phyloP scores from a whole-genome alignment of 1,284 basidiomycete genomes.

The Ustilago nuda region DNA sequence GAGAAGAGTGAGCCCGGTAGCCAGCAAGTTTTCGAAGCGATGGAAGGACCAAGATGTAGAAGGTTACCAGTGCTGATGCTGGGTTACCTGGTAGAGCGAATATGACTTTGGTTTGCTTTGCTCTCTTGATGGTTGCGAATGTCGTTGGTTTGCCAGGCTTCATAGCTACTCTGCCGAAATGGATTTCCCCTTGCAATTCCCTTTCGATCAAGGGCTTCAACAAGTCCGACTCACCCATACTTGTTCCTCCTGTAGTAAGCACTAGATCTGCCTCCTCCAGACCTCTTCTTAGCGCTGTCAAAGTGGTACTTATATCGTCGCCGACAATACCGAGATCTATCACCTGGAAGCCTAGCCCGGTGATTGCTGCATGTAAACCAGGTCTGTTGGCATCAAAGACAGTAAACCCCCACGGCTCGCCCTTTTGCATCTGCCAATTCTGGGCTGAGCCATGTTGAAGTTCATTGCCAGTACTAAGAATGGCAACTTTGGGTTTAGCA shows the following conservation, averaged over 20 bases:
- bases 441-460: slow-evolving; percentile 75
- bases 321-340: slow-evolving; percentile 82
- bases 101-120: slow-evolving; percentile 71
- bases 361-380: slow-evolving; percentile 77
- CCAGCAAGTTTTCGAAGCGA: slow-evolving; percentile 76
- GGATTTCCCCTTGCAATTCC: slow-evolving; percentile 78
- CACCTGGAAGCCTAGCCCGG: slow-evolving; percentile 80
- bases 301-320: slow-evolving; percentile 77
- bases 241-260: slow-evolving; percentile 86
- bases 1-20: neutral
- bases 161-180: slow-evolving; percentile 79
- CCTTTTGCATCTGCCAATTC: neutral
- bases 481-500: slow-evolving; percentile 79
- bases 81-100: slow-evolving; percentile 91
- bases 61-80: slow-evolving; percentile 86
- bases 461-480: slow-evolving; percentile 88
- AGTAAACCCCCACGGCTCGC: slow-evolving; percentile 48
- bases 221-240: slow-evolving; percentile 87
- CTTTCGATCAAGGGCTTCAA: slow-evolving; percentile 88
- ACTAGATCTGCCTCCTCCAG: slow-evolving; percentile 78
- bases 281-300: slow-evolving; percentile 74
- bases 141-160: slow-evolving; percentile 75
- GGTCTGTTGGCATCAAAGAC: slow-evolving; percentile 82
- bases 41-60: slow-evolving; percentile 85
- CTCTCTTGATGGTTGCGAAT: slow-evolving; percentile 77